phyloP scores from a whole-genome alignment of 768 basidiomycete genomes.

The Candolleomyces aberdarensis region DNA sequence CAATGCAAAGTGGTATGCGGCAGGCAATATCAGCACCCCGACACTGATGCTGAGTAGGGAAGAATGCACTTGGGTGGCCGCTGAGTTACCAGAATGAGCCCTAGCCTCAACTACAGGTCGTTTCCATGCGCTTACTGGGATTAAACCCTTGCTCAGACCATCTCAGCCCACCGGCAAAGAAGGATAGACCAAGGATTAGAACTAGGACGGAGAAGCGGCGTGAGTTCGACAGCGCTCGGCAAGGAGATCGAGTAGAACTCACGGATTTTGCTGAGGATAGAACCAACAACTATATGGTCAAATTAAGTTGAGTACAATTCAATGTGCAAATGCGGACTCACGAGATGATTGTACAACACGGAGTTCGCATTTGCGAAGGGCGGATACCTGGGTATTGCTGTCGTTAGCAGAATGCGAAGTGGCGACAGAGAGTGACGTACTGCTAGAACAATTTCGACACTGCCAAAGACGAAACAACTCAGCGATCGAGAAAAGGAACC shows the following conservation, averaged over 20 bases:
- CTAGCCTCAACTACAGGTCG: background rate
- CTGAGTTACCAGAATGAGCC: slow-evolving; percentile 27
- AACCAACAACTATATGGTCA: slow-evolving; percentile 63
- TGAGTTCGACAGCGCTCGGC: slow-evolving; percentile 1
- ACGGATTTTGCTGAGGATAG: slow-evolving; percentile 77
- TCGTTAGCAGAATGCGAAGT: background rate
- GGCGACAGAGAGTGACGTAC: slow-evolving; percentile 37
- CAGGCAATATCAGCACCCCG: slow-evolving; percentile 73
- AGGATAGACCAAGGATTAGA: slow-evolving; percentile 81
- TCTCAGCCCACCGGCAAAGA: slow-evolving; percentile 75
- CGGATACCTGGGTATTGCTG: slow-evolving; percentile 55
- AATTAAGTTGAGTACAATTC: background rate
- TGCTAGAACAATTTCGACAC: slow-evolving; percentile 67
- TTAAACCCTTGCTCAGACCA: slow-evolving; percentile 82
- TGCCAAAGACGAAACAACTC: slow-evolving; percentile 17
- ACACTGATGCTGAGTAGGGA: slow-evolving; percentile 75
- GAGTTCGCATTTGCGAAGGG: slow-evolving; percentile 78
- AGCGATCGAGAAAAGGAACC: background rate
- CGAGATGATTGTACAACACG: slow-evolving; percentile 77
- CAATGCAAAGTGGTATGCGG: slow-evolving; percentile 70
- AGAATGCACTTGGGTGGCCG: slow-evolving; percentile 70
- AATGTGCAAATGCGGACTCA: slow-evolving; percentile 29
- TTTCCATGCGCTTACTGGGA: slow-evolving; percentile 42
- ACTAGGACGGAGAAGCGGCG: slow-evolving; percentile 38
- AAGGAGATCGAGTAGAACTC: slow-evolving; percentile 14